Percentiles rank a stretch among this genome's conserved stretches.
phyloP scores from a whole-genome alignment of 306 rosid genomes.

The Cicer arietinum region DNA sequence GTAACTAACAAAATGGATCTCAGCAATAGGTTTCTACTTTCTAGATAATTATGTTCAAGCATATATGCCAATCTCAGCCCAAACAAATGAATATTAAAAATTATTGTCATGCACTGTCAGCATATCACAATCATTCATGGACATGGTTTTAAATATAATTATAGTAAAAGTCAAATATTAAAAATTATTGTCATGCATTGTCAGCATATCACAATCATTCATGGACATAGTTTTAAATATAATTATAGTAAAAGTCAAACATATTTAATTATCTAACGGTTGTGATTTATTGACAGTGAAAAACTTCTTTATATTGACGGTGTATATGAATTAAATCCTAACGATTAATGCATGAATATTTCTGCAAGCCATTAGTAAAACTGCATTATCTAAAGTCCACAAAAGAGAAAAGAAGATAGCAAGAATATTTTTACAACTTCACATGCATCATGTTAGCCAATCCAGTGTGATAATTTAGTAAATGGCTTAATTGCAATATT shows the following conservation, averaged over 20 bases:
- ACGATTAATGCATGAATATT: neutral
- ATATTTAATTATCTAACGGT: too few relatives aligned
- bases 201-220: too few relatives aligned
- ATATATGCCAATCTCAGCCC: neutral
- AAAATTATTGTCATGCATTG: too few relatives aligned
- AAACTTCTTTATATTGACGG: too few relatives aligned
- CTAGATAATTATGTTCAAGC: neutral
- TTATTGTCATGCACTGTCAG: too few relatives aligned
- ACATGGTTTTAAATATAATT: too few relatives aligned
- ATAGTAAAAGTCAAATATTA: too few relatives aligned
- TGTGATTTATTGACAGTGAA: too few relatives aligned
- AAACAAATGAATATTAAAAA: neutral
- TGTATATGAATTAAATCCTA: neutral
- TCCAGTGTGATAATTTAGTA: conserved; percentile 2
- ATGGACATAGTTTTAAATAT: too few relatives aligned
- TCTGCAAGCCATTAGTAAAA: conserved; percentile 7
- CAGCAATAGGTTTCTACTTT: conserved; percentile 12
- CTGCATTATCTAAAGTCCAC: neutral
- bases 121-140: too few relatives aligned
- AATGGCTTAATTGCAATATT: too few relatives aligned
- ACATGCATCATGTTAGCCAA: neutral
- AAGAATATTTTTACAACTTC: conserved; percentile 2
- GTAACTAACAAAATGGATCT: neutral
- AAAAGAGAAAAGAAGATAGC: conserved; percentile 3
- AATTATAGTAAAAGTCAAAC: too few relatives aligned